Evolutionary conservation across 768 basidiomycete species (phyloP).

Genomic region (Psilocybe cyanescens): DNA sequence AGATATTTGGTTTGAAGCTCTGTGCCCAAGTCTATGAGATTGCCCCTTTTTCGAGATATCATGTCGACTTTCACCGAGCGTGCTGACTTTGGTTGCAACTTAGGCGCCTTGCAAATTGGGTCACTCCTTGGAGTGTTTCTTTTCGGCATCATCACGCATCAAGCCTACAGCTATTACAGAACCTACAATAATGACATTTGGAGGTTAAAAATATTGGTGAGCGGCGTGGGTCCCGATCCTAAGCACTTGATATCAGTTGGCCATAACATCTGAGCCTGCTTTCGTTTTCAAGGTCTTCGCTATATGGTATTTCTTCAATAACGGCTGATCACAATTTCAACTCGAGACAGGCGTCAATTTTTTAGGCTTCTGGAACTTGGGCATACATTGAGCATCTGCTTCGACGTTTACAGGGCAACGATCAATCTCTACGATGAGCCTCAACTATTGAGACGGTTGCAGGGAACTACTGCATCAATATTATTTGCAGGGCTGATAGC

Average conservation of each 20-base stretch:
- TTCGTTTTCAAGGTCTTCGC: background rate
- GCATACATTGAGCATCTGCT: slow-evolving; percentile 25
- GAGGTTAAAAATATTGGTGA: slow-evolving; percentile 21
- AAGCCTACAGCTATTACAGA: slow-evolving; percentile 24
- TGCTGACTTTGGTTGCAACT: slow-evolving; percentile 14
- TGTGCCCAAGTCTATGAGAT: background rate
- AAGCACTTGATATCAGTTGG: no score
- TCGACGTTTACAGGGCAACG: slow-evolving; percentile 30
- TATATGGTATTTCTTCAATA: background rate
- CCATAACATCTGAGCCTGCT: background rate
- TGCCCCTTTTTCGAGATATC: background rate
- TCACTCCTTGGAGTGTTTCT: slow-evolving; percentile 25
- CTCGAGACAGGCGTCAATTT: background rate
- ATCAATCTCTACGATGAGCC: slow-evolving; percentile 26
- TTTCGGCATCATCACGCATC: slow-evolving; percentile 27
- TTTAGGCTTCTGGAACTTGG: slow-evolving; percentile 27
- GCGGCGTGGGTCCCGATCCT: background rate
- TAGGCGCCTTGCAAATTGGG: slow-evolving; percentile 29
- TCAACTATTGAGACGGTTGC: slow-evolving; percentile 16
- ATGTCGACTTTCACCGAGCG: background rate
- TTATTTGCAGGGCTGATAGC: slow-evolving; percentile 30
- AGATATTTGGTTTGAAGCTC: no score
- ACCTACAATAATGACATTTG: slow-evolving; percentile 20
- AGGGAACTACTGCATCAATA: slow-evolving; percentile 15
- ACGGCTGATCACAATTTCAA: no score